phyloP scores from a whole-genome alignment of 2,329 filamentous ascomycete species.

The Dothidotthia symphoricarpi region DNA sequence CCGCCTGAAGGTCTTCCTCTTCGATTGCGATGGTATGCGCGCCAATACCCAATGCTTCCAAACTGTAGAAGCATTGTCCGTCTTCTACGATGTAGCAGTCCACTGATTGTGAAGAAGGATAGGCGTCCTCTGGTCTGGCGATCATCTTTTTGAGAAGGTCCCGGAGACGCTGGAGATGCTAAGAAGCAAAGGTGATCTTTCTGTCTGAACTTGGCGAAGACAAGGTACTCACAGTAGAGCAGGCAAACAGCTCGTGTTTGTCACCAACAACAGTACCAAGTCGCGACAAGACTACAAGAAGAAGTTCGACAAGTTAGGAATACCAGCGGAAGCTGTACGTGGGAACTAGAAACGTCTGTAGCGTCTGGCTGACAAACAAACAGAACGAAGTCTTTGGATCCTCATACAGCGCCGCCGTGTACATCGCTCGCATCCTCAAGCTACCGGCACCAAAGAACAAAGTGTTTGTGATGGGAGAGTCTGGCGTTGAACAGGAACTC shows the following conservation, averaged over 20 bases:
- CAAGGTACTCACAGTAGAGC: slow-evolving; percentile 1
- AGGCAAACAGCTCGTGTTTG: slow-evolving; percentile 93
- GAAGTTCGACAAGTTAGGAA: slow-evolving; percentile 80
- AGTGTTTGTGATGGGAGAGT: slow-evolving; percentile 90
- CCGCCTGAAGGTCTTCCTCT: slow-evolving; percentile 72
- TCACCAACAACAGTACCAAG: slow-evolving; percentile 99
- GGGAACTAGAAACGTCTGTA: neutral
- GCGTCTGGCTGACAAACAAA: slow-evolving; percentile 4
- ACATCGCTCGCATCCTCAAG: slow-evolving; percentile 88
- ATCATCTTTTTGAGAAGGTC: slow-evolving; percentile 80
- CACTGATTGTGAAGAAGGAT: slow-evolving; percentile 47
- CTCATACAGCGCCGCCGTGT: slow-evolving; percentile 90
- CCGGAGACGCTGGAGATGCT: slow-evolving; percentile 83
- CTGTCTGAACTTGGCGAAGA: too few species aligned
- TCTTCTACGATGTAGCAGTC: neutral
- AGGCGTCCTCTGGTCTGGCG: slow-evolving; percentile 97
- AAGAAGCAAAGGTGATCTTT: slow-evolving; percentile 66
- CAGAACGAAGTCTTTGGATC: slow-evolving; percentile 94
- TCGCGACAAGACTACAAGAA: slow-evolving; percentile 88
- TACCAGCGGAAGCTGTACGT: slow-evolving; percentile 66
- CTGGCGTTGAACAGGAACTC: slow-evolving; percentile 87
- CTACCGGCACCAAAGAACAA: slow-evolving; percentile 79
- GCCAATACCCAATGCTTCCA: neutral
- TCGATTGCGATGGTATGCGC: slow-evolving; percentile 87
- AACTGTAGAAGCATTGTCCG: neutral